phyloP scores from a whole-genome alignment of 768 basidiomycete species.

The Lenzites betulinus region DNA sequence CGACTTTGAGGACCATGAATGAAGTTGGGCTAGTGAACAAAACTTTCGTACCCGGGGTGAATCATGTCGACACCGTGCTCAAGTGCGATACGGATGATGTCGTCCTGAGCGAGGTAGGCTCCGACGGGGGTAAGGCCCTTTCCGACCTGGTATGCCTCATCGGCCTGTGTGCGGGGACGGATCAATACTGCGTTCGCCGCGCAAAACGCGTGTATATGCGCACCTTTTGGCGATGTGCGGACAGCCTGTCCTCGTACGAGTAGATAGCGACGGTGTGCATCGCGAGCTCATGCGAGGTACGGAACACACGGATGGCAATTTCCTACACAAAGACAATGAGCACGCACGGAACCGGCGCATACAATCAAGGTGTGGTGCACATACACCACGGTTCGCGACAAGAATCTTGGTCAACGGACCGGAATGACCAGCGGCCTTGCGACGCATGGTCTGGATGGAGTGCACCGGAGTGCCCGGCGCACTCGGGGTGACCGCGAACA shows the following conservation, averaged over 20 bases:
- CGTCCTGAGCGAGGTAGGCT: constrained; percentile 96
- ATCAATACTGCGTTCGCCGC: neutral
- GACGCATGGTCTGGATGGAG: constrained; percentile 87
- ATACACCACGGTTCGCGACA: constrained; percentile 88
- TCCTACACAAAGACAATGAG: constrained; percentile 54
- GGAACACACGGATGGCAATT: constrained; percentile 98
- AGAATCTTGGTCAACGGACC: constrained; percentile 91
- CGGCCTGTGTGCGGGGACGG: constrained; percentile 58
- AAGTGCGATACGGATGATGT: constrained; percentile 94
- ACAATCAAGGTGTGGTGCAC: neutral
- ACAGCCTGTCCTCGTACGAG: constrained; percentile 94
- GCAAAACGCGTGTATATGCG: constrained; percentile 9
- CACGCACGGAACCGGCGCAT: neutral
- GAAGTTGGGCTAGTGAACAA: neutral
- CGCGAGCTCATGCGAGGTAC: constrained; percentile 96
- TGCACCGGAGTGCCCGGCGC: constrained; percentile 85
- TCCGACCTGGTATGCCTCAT: constrained; percentile 98
- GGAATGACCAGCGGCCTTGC: constrained; percentile 88
- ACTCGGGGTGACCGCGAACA: constrained; percentile 74
- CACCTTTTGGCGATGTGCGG: constrained; percentile 97
- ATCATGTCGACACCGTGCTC: constrained; percentile 99
- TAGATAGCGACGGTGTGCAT: constrained; percentile 99
- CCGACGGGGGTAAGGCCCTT: constrained; percentile 95
- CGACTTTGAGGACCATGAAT: constrained; percentile 15
- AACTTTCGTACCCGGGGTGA: constrained; percentile 76